Conservation (phyloP, 2,329 filamentous ascomycete genomes). For the Hypoxylon sp. region DNA sequence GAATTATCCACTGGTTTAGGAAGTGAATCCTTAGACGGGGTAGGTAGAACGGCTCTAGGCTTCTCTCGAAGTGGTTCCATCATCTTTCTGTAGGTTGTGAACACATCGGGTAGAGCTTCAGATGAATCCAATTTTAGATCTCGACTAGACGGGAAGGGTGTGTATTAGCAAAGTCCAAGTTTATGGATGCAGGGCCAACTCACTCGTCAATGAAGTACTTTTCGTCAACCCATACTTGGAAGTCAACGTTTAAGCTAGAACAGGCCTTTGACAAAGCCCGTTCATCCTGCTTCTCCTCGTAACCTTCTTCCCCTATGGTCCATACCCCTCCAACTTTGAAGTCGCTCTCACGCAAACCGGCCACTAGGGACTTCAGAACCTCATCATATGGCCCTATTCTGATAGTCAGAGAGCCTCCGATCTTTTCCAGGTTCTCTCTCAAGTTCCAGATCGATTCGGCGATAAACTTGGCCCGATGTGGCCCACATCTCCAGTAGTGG, state of each 20-base stretch:
- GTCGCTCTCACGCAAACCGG: conserved; percentile 53
- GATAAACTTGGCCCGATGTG: conserved; percentile 75
- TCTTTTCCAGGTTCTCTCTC: conserved; percentile 66
- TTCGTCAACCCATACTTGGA: conserved; percentile 75
- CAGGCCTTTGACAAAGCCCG: conserved; percentile 62
- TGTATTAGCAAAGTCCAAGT: conserved; percentile 2
- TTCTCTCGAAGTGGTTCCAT: conserved; percentile 74
- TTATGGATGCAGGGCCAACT: conserved; percentile 50
- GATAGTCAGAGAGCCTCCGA: conserved; percentile 69
- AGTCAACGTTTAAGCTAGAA: conserved; percentile 61
- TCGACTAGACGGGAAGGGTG: conserved; percentile 57
- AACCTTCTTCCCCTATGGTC: conserved; percentile 76
- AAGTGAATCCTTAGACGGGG: conserved; percentile 59
- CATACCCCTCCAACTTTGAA: conserved; percentile 70
- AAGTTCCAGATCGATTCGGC: conserved; percentile 78
- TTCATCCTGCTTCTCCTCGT: conserved; percentile 75
- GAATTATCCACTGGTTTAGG: conserved; percentile 62
- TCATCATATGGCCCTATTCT: conserved; percentile 69
- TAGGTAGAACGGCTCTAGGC: conserved; percentile 65
- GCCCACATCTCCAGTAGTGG: conserved; percentile 77
- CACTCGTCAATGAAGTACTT: conserved; percentile 85
- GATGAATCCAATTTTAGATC: conserved; percentile 68
- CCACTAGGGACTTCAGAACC: conserved; percentile 66
- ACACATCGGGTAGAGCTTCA: conserved; percentile 74
- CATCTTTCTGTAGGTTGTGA: conserved; percentile 77